Percentiles rank a stretch among this genome's conserved stretches.
phyloP scores from a whole-genome alignment of 2,329 filamentous ascomycete species.

The Fusarium poae region DNA sequence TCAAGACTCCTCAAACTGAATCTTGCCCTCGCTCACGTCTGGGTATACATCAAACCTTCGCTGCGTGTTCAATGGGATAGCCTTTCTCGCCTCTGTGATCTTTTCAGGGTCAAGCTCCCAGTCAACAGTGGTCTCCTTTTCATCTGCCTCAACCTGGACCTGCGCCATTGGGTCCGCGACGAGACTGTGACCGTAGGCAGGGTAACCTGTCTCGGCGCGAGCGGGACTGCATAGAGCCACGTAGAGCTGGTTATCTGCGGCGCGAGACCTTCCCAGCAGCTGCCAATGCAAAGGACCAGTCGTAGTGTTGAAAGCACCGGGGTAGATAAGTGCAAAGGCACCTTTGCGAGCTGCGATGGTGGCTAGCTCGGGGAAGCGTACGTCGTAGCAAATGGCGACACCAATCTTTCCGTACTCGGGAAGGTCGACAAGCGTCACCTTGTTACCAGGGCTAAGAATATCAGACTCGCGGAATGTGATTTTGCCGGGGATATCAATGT shows the following conservation, averaged over 20 bases:
- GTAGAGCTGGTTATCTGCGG: slow-evolving; percentile 94
- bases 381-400: slow-evolving; percentile 96
- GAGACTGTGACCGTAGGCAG: slow-evolving; percentile 93
- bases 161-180: slow-evolving; percentile 88
- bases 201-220: slow-evolving; percentile 80
- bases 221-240: slow-evolving; percentile 94
- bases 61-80: slow-evolving; percentile 87
- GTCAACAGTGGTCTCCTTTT: slow-evolving; percentile 80
- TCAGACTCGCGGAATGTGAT: slow-evolving; percentile 93
- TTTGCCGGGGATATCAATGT: slow-evolving; percentile 96
- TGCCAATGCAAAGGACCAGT: slow-evolving; percentile 95
- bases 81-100: slow-evolving; percentile 81
- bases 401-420: slow-evolving; percentile 90
- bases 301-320: slow-evolving; percentile 96
- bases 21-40: slow-evolving; percentile 78
- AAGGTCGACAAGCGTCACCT: slow-evolving; percentile 86
- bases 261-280: slow-evolving; percentile 82
- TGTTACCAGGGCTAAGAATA: slow-evolving; percentile 86
- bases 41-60: slow-evolving; percentile 95
- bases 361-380: slow-evolving; percentile 94
- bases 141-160: slow-evolving; percentile 83
- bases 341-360: slow-evolving; percentile 87
- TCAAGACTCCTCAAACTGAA: slow-evolving; percentile 53
- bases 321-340: slow-evolving; percentile 91
- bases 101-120: slow-evolving; percentile 76